These are phyloP conservation scores for Conringia planisiliqua DNA, from an alignment of 345 rosid genomes.

Conservation along the genomic window DNA sequence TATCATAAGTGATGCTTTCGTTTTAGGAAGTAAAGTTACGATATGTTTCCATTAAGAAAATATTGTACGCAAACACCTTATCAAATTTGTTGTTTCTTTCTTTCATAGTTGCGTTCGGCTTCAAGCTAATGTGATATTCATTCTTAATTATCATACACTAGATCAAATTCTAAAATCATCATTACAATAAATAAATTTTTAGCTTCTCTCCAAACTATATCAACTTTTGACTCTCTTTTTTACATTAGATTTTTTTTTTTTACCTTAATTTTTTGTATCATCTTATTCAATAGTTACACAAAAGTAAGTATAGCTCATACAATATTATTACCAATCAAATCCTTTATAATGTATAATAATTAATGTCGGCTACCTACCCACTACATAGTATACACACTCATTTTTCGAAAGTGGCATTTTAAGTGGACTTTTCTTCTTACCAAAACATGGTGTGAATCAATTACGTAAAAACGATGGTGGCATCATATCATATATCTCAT, in stretches of 20 bases:
- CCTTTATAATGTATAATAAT: not conserved
- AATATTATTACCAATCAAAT: not conserved
- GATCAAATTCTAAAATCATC: too few relatives aligned
- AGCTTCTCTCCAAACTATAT: too few relatives aligned
- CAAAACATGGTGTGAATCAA: slow-evolving; percentile 1
- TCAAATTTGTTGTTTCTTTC: too few relatives aligned
- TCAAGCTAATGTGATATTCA: too few relatives aligned
- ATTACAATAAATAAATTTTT: not conserved
- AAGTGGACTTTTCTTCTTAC: slow-evolving; percentile 26
- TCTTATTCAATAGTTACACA: not conserved
- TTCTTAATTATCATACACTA: too few relatives aligned
- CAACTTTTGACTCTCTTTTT: too few relatives aligned
- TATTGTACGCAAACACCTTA: too few relatives aligned
- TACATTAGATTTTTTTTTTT: too few relatives aligned
- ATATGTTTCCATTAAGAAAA: too few relatives aligned
- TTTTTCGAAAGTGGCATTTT: slow-evolving; percentile 19
- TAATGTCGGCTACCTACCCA: slow-evolving; percentile 36
- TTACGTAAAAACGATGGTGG: not conserved
- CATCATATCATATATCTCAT: not conserved
- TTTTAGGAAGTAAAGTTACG: too few relatives aligned
- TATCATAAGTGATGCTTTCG: too few relatives aligned
- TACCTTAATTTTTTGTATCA: not conserved
- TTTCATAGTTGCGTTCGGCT: too few relatives aligned
- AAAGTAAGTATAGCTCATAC: not conserved
- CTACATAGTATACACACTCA: slow-evolving; percentile 13